Percentiles rank a stretch among this genome's conserved stretches.
Conservation (phyloP, 768 basidiomycete species). For the Termitomyces sp. region DNA sequence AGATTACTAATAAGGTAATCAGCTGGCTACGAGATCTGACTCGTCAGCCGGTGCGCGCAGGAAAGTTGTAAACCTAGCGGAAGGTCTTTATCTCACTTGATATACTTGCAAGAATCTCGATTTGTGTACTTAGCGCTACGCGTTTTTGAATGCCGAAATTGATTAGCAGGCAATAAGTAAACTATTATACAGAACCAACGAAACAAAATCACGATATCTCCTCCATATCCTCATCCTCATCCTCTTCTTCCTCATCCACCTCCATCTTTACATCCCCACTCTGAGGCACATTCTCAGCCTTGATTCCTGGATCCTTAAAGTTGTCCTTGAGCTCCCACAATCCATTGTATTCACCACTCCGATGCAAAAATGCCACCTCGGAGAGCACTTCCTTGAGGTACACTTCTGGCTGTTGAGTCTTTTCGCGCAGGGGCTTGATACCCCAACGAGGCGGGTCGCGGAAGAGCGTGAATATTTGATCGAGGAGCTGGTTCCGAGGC, state of each 20-base stretch:
- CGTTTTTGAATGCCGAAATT: not conserved
- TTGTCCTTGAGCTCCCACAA: conserved; percentile 76
- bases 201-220: conserved; percentile 46
- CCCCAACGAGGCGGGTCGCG: conserved; percentile 78
- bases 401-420: conserved; percentile 80
- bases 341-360: conserved; percentile 77
- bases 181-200: not conserved
- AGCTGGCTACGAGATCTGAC: conserved; percentile 39
- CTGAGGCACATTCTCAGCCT: conserved; percentile 36
- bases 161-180: not conserved
- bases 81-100: not conserved
- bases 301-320: conserved; percentile 58
- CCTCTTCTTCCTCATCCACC: conserved; percentile 53
- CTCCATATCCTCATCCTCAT: conserved; percentile 66
- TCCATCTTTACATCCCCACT: conserved; percentile 46
- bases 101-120: too few species aligned
- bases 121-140: too few species aligned
- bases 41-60: conserved; percentile 11
- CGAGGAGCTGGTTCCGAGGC: conserved; percentile 82
- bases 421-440: conserved; percentile 69
- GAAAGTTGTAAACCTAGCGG: conserved; percentile 11
- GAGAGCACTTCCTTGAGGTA: conserved; percentile 81
- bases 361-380: conserved; percentile 73
- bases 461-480: conserved; percentile 76
- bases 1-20: conserved; percentile 42